These are phyloP conservation scores for Metarhizium humberi DNA, from an alignment of 2,329 filamentous ascomycete genomes.

Conservation along the genomic window DNA sequence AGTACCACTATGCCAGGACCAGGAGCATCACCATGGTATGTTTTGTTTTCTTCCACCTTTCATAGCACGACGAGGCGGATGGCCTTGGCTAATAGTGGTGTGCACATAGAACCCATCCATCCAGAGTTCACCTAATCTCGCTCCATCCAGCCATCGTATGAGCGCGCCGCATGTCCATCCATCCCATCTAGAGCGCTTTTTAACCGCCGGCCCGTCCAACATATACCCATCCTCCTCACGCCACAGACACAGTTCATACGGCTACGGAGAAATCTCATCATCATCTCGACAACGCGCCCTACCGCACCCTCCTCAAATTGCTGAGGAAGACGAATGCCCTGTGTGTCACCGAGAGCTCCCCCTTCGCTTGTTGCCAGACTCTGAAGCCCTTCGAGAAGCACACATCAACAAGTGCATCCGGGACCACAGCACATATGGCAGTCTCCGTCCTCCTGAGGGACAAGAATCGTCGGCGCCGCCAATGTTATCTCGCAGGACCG, in stretches of 20 bases:
- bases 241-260: slow-evolving; percentile 20
- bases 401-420: slow-evolving; percentile 52
- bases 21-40: slow-evolving; percentile 44
- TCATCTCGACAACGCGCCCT: slow-evolving; percentile 28
- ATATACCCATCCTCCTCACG: slow-evolving; percentile 16
- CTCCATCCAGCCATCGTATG: slow-evolving; percentile 18
- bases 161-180: slow-evolving; percentile 20
- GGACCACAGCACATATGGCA: slow-evolving; percentile 41
- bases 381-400: slow-evolving; percentile 43
- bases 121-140: slow-evolving; percentile 8
- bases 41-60: slow-evolving; percentile 5
- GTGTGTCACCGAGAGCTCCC: slow-evolving; percentile 67
- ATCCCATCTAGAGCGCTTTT: slow-evolving; percentile 28
- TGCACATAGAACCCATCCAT: slow-evolving; percentile 9
- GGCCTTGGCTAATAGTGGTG: background rate
- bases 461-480: slow-evolving; percentile 15
- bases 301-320: slow-evolving; percentile 39
- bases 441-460: slow-evolving; percentile 18
- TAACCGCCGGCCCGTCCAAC: slow-evolving; percentile 10
- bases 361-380: slow-evolving; percentile 41
- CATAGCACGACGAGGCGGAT: no score
- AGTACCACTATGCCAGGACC: slow-evolving; percentile 19
- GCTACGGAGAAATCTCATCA: slow-evolving; percentile 18
- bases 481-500: slow-evolving; percentile 37
- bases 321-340: slow-evolving; percentile 72